Evolutionary conservation across 805 yeast species (phyloP).

Genomic region (Candida glaebosa): DNA sequence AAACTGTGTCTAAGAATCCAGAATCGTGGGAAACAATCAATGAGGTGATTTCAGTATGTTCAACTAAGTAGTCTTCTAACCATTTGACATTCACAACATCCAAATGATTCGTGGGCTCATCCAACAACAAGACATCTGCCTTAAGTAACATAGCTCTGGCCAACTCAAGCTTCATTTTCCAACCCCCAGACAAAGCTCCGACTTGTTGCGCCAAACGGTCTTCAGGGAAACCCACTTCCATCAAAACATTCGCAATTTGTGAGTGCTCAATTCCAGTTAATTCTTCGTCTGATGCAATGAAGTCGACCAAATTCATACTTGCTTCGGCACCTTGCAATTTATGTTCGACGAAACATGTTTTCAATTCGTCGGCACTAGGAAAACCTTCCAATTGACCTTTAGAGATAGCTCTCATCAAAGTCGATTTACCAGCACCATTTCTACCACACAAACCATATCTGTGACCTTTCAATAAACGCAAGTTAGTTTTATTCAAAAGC

Average conservation of each 20-base stretch:
- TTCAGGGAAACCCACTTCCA: slow-evolving; percentile 86
- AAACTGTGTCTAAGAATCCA: slow-evolving; percentile 90
- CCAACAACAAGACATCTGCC: slow-evolving; percentile 90
- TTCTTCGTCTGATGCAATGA: slow-evolving; percentile 88
- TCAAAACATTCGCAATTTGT: slow-evolving; percentile 74
- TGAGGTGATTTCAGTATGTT: slow-evolving; percentile 85
- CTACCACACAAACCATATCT: slow-evolving; percentile 97
- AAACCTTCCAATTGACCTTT: slow-evolving; percentile 97
- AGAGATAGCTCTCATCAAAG: slow-evolving; percentile 94
- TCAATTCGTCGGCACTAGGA: slow-evolving; percentile 81
- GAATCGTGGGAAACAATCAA: slow-evolving; percentile 97
- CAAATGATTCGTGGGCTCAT: slow-evolving; percentile 98
- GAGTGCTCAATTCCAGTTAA: slow-evolving; percentile 58
- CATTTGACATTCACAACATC: slow-evolving; percentile 92
- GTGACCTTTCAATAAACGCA: slow-evolving; percentile 88
- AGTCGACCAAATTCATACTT: slow-evolving; percentile 80
- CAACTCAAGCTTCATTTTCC: slow-evolving; percentile 98
- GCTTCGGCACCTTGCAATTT: slow-evolving; percentile 93
- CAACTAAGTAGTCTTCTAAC: slow-evolving; percentile 83
- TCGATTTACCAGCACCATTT: slow-evolving; percentile 98
- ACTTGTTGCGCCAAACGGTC: slow-evolving; percentile 87
- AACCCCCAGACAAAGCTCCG: slow-evolving; percentile 96
- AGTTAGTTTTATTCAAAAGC: slow-evolving; percentile 88
- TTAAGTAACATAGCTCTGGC: slow-evolving; percentile 99
- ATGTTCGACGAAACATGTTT: slow-evolving; percentile 97